Evolutionary conservation across 441 rosid genomes (phyloP).

Genomic region (Adansonia gregorii): DNA sequence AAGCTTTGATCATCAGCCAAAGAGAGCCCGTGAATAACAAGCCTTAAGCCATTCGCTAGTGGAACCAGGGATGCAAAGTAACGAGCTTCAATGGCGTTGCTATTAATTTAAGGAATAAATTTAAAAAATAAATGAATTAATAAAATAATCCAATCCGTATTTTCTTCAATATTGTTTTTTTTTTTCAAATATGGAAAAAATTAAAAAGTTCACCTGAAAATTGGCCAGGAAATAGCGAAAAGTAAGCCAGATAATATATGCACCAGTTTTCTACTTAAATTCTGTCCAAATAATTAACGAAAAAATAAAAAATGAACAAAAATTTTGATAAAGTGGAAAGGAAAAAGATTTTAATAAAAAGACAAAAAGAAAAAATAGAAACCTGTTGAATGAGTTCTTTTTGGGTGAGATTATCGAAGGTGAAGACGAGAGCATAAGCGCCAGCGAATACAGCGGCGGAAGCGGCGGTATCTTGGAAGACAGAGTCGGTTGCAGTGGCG

Average conservation of each 20-base stretch:
- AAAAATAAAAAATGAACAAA: not conserved
- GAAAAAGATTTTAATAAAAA: not conserved
- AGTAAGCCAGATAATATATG: slow-evolving; percentile 83
- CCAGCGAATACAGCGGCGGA: slow-evolving; percentile 68
- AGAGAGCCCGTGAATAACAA: slow-evolving; percentile 63
- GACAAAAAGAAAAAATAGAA: not conserved
- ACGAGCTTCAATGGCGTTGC: slow-evolving; percentile 68
- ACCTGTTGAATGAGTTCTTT: slow-evolving; percentile 73
- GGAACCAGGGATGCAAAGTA: slow-evolving; percentile 83
- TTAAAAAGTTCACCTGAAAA: slow-evolving; percentile 61
- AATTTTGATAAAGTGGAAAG: not conserved
- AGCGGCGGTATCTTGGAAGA: slow-evolving; percentile 72
- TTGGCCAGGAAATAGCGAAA: slow-evolving; percentile 74
- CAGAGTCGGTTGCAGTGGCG: slow-evolving; percentile 30
- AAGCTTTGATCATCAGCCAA: slow-evolving; percentile 58
- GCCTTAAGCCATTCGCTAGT: slow-evolving; percentile 65
- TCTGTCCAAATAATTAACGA: slow-evolving; percentile 44
- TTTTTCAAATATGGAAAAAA: not conserved
- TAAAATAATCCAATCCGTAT: not conserved
- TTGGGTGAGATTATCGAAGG: slow-evolving; percentile 66
- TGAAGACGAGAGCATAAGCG: slow-evolving; percentile 63
- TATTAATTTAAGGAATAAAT: slow-evolving; percentile 50
- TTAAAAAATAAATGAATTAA: slow-evolving; percentile 21
- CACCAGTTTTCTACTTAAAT: slow-evolving; percentile 84
- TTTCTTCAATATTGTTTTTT: too few relatives aligned